Conservation (phyloP, 495 filamentous ascomycete genomes). For the Penicillium subrubescens region DNA sequence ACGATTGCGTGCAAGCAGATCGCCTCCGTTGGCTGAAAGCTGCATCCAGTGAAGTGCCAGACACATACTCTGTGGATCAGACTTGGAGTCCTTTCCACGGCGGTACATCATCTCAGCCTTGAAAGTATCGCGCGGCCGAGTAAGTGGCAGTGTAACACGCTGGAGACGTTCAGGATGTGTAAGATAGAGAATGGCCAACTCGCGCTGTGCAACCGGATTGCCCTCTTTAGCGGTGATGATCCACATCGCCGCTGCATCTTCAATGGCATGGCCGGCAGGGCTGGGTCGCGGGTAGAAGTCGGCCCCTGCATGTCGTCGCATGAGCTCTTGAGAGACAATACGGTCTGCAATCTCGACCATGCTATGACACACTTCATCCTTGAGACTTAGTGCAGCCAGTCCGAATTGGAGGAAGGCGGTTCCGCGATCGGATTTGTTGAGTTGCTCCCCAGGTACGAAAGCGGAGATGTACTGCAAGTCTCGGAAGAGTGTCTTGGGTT, state of each 20-base stretch:
- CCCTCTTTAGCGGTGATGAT: conserved; percentile 94
- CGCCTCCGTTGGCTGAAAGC: conserved; percentile 80
- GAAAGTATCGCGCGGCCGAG: conserved; percentile 86
- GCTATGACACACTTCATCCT: conserved; percentile 83
- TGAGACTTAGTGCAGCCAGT: conserved; percentile 82
- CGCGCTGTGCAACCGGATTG: conserved; percentile 87
- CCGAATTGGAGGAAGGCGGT: conserved; percentile 96
- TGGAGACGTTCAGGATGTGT: conserved; percentile 89
- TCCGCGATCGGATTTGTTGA: conserved; percentile 83
- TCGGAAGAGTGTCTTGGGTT: conserved; percentile 89
- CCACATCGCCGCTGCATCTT: conserved; percentile 89
- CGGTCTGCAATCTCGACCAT: conserved; percentile 76
- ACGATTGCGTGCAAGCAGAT: conserved; percentile 83
- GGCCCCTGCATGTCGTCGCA: conserved; percentile 42
- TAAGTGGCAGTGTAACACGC: conserved; percentile 80
- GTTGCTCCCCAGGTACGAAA: conserved; percentile 76
- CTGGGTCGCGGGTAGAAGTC: conserved; percentile 40
- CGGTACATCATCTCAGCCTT: conserved; percentile 82
- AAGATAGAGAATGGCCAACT: conserved; percentile 91
- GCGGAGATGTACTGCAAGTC: conserved; percentile 95
- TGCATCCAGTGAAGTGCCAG: conserved; percentile 99
- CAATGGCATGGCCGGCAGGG: conserved; percentile 58
- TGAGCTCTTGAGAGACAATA: conserved; percentile 47
- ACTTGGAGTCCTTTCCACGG: conserved; percentile 53
- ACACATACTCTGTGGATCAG: conserved; percentile 90